Base-by-base conservation (phyloP, 2,329 filamentous ascomycete genomes). In the Penicillium corylophilum region DNA sequence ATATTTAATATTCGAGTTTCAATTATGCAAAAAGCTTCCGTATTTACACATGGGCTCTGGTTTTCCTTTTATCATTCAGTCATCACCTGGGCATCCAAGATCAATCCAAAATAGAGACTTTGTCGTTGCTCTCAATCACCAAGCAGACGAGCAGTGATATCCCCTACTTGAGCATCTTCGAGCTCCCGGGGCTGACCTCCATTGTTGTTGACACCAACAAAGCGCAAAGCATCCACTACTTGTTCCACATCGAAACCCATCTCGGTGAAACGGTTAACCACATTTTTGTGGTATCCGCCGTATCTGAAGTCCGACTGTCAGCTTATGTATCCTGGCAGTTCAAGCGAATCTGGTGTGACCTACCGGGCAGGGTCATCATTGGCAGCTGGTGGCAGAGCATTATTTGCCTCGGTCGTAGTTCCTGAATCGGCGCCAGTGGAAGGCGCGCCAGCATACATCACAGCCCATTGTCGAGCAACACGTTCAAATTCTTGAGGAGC, bases 221-320 rank as follows among this genome's bases (percentile, higher is more conserved):
- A 88, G 46, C 87, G 80, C 65, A 96, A 95, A 0, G 90, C 89
- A 9, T 87, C 82, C 0, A 96, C 90, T 1, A 97, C 90, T n/a
- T 82, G 80, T 44, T 92, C 88, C 2, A 95, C 82, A 50, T 90
- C 86, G 63, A 97, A 97, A 10, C 93, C 93, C 93, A 97, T 97
- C 63, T 79, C 82, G 15, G 89, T 84, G 63, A 97, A 97, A 4
- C 87, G 82, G 64, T 94, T 85, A 58, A 97, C 83, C 36, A 96
- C 79, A 28, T 87, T 82, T 65, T 86, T 88, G 73, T 91, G 92
- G 73, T 95, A 97, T 2, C 94, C 93, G 58, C 87, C 82, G 67
- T 95, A 96, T 56, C 88, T 93, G 61, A 54, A 40, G 55, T 51
- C 9, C 13, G 6, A 10, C 26, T 15, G 23, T 23, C 23, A 23